Percentiles rank a stretch among this genome's conserved stretches.
phyloP scores from a whole-genome alignment of 2,329 filamentous ascomycete genomes.

The Aspergillus ruber region DNA sequence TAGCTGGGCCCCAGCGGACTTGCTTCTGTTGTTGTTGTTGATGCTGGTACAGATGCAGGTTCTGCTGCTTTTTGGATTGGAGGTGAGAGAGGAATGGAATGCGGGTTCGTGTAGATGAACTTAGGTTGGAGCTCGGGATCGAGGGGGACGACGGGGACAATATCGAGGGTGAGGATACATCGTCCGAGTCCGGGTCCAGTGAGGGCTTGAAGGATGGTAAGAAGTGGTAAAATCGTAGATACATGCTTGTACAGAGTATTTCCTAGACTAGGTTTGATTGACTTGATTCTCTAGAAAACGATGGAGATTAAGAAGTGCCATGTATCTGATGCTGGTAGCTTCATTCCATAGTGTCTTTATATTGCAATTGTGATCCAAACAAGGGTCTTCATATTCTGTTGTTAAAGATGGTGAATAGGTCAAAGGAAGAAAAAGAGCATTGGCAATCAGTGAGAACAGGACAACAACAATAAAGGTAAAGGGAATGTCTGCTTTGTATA shows the following conservation, averaged over 20 bases:
- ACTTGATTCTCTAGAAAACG: background rate
- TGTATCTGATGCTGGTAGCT: too few relatives aligned
- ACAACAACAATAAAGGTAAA: background rate
- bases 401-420: background rate
- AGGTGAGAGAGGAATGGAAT: background rate
- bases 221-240: background rate
- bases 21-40: background rate
- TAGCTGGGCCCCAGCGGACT: background rate
- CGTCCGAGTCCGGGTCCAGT: background rate
- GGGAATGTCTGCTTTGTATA: background rate
- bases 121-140: background rate
- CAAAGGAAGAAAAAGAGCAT: background rate
- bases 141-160: background rate
- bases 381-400: background rate
- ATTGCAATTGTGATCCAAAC: too few relatives aligned
- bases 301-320: too few relatives aligned
- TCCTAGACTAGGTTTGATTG: background rate
- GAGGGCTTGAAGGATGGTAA: background rate
- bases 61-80: background rate
- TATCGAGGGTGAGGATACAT: background rate
- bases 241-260: background rate
- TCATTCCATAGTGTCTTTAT: too few relatives aligned
- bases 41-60: background rate
- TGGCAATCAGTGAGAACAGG: background rate
- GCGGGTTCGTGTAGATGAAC: too few relatives aligned